Conservation (phyloP, 176 grass and related monocot species). For the Eleusine indica region DNA sequence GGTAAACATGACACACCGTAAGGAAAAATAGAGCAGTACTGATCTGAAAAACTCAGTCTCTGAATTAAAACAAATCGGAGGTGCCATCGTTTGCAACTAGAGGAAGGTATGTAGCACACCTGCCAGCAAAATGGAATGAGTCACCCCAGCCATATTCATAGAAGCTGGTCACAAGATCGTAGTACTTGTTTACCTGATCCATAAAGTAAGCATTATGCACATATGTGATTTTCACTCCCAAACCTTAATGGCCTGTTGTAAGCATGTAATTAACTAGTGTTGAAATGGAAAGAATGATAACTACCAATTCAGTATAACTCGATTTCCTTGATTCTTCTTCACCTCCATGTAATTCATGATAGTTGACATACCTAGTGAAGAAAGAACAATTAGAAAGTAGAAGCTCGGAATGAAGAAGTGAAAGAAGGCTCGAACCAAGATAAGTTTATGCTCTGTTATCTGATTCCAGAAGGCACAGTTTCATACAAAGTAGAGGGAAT, state of each 20-base stretch:
- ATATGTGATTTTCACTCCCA: background rate
- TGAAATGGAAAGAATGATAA: background rate
- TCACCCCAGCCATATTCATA: slow-evolving; percentile 86
- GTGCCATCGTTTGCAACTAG: background rate
- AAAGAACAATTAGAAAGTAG: background rate
- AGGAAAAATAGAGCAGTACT: background rate
- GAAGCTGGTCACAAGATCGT: slow-evolving; percentile 81
- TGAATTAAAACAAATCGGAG: background rate
- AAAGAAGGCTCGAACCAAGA: background rate
- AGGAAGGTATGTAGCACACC: slow-evolving; percentile 24
- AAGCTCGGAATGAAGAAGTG: background rate
- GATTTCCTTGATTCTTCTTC: slow-evolving; percentile 71
- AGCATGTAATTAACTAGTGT: too few species aligned
- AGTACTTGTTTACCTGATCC: slow-evolving; percentile 77
- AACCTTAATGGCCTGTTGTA: background rate
- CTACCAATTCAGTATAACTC: slow-evolving; percentile 76
- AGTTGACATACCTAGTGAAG: slow-evolving; percentile 65
- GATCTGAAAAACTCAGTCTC: background rate
- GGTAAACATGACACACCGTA: background rate
- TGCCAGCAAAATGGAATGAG: slow-evolving; percentile 80
- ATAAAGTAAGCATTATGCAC: background rate
- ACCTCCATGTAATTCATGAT: slow-evolving; percentile 66
- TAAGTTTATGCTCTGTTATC: background rate
- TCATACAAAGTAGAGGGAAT: too few species aligned
- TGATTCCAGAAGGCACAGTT: too few species aligned